Conservation (phyloP, 495 filamentous ascomycete genomes). For the Collariella sp. region DNA sequence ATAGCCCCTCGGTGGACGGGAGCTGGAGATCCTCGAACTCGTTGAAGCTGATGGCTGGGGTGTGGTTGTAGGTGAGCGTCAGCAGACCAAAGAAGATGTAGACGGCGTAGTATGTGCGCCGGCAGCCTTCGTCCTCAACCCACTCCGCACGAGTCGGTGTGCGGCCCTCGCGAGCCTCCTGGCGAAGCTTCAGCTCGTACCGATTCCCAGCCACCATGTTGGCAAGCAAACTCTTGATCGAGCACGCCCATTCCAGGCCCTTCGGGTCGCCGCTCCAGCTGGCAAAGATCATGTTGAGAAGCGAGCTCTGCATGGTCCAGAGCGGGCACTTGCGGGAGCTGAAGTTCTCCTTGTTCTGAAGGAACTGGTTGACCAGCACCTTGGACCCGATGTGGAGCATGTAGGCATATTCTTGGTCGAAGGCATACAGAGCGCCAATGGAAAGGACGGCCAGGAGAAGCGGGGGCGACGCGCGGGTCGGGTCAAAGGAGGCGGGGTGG, state of each 20-base stretch:
- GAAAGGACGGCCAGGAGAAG: constrained; percentile 86
- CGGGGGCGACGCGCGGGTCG: constrained; percentile 65
- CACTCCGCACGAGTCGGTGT: constrained; percentile 78
- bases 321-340: constrained; percentile 96
- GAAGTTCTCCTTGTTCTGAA: constrained; percentile 97
- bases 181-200: constrained; percentile 88
- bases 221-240: constrained; percentile 92
- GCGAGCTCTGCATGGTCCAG: constrained; percentile 93
- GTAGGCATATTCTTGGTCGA: constrained; percentile 91
- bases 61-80: constrained; percentile 95
- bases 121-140: constrained; percentile 94
- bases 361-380: constrained; percentile 88
- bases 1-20: constrained; percentile 87
- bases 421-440: constrained; percentile 92
- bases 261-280: constrained; percentile 99
- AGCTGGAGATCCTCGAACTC: constrained; percentile 91
- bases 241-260: constrained; percentile 96
- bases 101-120: constrained; percentile 96
- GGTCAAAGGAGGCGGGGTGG: constrained; percentile 85
- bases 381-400: constrained; percentile 97
- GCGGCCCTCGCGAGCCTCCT: constrained; percentile 73
- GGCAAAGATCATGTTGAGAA: constrained; percentile 98
- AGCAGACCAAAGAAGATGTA: constrained; percentile 98
- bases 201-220: constrained; percentile 98
- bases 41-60: constrained; percentile 91